Percentiles rank a stretch among this genome's conserved stretches.
Evolutionary conservation across 192 early-diverging fungal species (phyloP).

Genomic region (Pilobolus umbonatus): DNA sequence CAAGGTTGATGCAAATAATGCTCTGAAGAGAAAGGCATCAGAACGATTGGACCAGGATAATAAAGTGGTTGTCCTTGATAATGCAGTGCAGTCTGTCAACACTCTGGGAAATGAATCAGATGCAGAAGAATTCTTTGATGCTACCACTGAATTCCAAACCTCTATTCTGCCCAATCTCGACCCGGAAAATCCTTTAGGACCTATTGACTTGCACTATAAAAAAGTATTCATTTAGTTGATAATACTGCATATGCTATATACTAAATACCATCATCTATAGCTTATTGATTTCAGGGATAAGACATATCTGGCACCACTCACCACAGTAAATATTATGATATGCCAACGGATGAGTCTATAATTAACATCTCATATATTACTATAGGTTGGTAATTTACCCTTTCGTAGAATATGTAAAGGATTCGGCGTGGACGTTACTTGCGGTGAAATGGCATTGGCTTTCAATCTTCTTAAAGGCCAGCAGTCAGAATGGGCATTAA

Average conservation of each 20-base stretch:
- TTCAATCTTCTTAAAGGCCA: constrained; percentile 61
- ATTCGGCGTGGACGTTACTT: constrained; percentile 94
- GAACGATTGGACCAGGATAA: background rate
- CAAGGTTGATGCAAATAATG: constrained; percentile 14
- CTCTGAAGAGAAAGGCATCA: constrained; percentile 13
- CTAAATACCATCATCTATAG: background rate
- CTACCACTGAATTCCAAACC: constrained; percentile 10
- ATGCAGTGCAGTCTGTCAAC: background rate
- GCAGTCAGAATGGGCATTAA: constrained; percentile 74
- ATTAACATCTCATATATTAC: background rate
- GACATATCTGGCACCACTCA: constrained; percentile 91
- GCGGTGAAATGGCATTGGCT: constrained; percentile 91
- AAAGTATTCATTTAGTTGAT: constrained; percentile 23
- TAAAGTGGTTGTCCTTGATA: no score
- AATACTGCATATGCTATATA: background rate
- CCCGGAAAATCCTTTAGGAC: constrained; percentile 30
- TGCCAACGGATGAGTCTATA: background rate
- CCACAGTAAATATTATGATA: constrained; percentile 53
- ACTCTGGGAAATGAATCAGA: background rate
- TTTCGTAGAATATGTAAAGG: constrained; percentile 92
- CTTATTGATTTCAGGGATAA: constrained; percentile 76
- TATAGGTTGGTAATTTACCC: constrained; percentile 85
- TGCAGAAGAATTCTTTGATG: constrained; percentile 8
- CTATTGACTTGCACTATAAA: constrained; percentile 51
- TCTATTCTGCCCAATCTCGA: background rate